Conservation (phyloP, 495 filamentous ascomycete genomes). For the Corynascus novoguineensis region DNA sequence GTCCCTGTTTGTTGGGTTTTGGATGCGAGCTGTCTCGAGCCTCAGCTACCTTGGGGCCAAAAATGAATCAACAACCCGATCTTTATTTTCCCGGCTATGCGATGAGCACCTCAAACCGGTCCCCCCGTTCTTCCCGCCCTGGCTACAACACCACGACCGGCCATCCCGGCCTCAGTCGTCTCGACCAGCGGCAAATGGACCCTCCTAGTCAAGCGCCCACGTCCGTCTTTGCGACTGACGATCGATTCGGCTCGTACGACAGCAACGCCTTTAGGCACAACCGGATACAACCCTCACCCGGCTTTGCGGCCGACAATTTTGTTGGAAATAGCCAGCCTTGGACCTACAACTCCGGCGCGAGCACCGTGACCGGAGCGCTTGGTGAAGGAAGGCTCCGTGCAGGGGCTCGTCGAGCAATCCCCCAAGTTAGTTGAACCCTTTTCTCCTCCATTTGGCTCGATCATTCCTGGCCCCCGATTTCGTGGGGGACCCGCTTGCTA, state of each 20-base stretch:
- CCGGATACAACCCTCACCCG: constrained; percentile 52
- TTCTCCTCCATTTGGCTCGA: constrained; percentile 5
- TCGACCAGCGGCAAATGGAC: constrained; percentile 49
- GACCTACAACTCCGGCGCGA: constrained; percentile 44
- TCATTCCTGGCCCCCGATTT: constrained; percentile 1
- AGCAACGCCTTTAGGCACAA: constrained; percentile 54
- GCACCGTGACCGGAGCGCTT: constrained; percentile 44
- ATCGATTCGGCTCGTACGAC: constrained; percentile 45
- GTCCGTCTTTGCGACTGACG: constrained; percentile 40
- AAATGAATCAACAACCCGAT: constrained; percentile 33
- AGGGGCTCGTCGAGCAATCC: constrained; percentile 42
- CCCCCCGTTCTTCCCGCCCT: constrained; percentile 40
- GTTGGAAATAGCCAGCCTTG: constrained; percentile 46
- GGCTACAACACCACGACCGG: constrained; percentile 54
- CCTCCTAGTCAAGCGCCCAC: constrained; percentile 33
- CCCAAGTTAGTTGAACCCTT: constrained; percentile 48
- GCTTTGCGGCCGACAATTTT: constrained; percentile 31
- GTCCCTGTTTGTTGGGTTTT: constrained; percentile 19
- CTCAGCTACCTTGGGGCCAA: constrained; percentile 9
- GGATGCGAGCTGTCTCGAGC: constrained; percentile 22
- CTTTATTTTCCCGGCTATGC: constrained; percentile 27
- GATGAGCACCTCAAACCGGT: constrained; percentile 34
- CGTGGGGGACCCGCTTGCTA: constrained; percentile 1
- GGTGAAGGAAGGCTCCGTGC: constrained; percentile 43
- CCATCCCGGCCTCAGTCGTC: constrained; percentile 60